Evolutionary conservation across 192 early-diverging fungal species (phyloP).

Genomic region (Coemansia sp.): DNA sequence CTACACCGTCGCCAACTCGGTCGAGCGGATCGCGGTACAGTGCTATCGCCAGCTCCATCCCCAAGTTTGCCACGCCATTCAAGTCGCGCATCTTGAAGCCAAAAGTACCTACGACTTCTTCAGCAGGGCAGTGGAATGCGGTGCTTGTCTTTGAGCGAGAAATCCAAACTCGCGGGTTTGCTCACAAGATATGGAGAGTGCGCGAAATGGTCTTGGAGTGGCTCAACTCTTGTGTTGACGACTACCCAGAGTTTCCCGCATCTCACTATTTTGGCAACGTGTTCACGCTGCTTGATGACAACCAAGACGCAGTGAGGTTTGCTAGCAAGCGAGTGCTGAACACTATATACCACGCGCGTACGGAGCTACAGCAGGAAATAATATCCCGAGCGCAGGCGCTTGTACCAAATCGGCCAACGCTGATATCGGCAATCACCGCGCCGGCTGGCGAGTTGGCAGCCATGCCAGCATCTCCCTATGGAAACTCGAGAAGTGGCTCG

Average conservation of each 20-base stretch:
- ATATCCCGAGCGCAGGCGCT: conserved; percentile 30
- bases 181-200: conserved; percentile 55
- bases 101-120: conserved; percentile 19
- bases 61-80: conserved; percentile 29
- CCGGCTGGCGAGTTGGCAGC: conserved; percentile 43
- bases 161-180: conserved; percentile 50
- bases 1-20: conserved; percentile 22
- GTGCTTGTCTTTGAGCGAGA: conserved; percentile 46
- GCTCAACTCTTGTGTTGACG: conserved; percentile 40
- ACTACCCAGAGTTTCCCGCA: conserved; percentile 45
- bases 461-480: conserved; percentile 42
- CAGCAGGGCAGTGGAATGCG: conserved; percentile 42
- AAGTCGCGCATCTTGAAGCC: conserved; percentile 31
- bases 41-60: conserved; percentile 29
- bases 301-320: conserved; percentile 56
- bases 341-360: conserved; percentile 47
- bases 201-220: conserved; percentile 58
- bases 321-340: conserved; percentile 50
- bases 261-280: conserved; percentile 31
- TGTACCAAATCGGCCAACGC: conserved; percentile 25
- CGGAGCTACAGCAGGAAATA: conserved; percentile 49
- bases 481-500: conserved; percentile 48
- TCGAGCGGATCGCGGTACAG: conserved; percentile 19
- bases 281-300: conserved; percentile 51
- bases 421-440: conserved; percentile 49